A percentile compares a stretch with the other conserved stretches of the same genome.
These are phyloP conservation scores for Xylariaceae sp. DNA, from an alignment of 2,329 filamentous ascomycete genomes.

Conservation along the genomic window DNA sequence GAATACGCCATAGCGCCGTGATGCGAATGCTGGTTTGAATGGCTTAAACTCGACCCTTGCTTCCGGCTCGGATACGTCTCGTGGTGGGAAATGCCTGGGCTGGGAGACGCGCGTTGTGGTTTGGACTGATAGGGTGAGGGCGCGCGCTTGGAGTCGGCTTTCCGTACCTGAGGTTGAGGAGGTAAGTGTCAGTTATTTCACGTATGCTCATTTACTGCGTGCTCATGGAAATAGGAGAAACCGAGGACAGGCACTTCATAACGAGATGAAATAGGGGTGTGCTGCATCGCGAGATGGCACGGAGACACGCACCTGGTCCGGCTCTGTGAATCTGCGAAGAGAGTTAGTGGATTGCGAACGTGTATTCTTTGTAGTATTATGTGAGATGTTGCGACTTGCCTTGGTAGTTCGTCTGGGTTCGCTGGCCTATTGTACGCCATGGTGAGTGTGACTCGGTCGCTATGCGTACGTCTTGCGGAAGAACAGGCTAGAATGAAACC, in stretches of 20 bases:
- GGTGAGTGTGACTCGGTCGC: conserved; percentile 16
- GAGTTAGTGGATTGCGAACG: conserved; percentile 17
- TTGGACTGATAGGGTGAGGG: conserved; percentile 46
- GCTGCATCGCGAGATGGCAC: background rate
- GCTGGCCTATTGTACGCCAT: conserved; percentile 96
- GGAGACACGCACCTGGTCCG: conserved; percentile 40
- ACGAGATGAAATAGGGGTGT: background rate
- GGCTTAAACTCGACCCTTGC: conserved; percentile 18
- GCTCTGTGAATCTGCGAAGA: conserved; percentile 47
- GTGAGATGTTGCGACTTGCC: conserved; percentile 51
- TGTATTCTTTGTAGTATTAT: background rate
- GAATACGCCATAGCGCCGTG: conserved; percentile 17
- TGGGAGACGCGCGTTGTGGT: conserved; percentile 42
- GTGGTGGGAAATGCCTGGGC: conserved; percentile 36
- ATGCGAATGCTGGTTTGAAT: conserved; percentile 5
- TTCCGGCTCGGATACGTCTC: conserved; percentile 27
- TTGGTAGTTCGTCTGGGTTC: conserved; percentile 91
- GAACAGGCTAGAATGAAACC: background rate
- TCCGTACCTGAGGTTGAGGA: conserved; percentile 11
- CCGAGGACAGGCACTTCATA: background rate
- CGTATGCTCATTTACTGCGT: background rate
- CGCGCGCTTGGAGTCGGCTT: conserved; percentile 26
- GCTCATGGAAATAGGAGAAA: background rate
- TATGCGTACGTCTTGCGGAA: background rate
- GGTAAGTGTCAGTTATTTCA: conserved; percentile 13